A percentile compares a stretch with the other conserved stretches of the same genome.
These are phyloP conservation scores for Nymphaea thermarum DNA, from an alignment of 164 flowering plant genomes.

Conservation along the genomic window DNA sequence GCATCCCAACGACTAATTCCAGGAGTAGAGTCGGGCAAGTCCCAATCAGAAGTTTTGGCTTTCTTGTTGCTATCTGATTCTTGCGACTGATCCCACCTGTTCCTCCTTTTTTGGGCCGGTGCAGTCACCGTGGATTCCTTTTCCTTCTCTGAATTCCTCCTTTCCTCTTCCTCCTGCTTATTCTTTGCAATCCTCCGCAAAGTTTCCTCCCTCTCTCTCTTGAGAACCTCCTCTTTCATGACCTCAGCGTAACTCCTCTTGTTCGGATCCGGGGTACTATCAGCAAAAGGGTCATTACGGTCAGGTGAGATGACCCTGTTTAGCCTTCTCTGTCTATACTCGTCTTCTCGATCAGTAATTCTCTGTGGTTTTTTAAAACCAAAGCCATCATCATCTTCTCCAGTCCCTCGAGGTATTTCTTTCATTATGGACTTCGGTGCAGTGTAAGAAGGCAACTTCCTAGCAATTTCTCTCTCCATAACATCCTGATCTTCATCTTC, in stretches of 20 bases:
- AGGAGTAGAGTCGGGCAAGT: slow-evolving; percentile 79
- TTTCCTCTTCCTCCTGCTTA: slow-evolving; percentile 82
- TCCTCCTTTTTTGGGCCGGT: slow-evolving; percentile 60
- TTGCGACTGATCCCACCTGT: slow-evolving; percentile 87
- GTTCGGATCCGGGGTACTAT: slow-evolving; percentile 72
- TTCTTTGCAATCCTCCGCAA: slow-evolving; percentile 46
- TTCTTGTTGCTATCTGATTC: slow-evolving; percentile 37
- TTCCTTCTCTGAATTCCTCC: slow-evolving; percentile 20
- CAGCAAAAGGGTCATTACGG: slow-evolving; percentile 82
- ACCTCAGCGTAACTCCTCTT: slow-evolving; percentile 83
- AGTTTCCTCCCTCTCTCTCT: slow-evolving; percentile 63
- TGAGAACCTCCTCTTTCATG: slow-evolving; percentile 73
- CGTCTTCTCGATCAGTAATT: slow-evolving; percentile 87
- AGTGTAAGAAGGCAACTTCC: slow-evolving; percentile 69
- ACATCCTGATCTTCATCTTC: slow-evolving; percentile 50
- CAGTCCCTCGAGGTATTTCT: slow-evolving; percentile 45
- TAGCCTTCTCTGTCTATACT: slow-evolving; percentile 66
- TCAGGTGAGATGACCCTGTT: slow-evolving; percentile 72
- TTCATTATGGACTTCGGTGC: slow-evolving; percentile 70
- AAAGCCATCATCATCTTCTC: slow-evolving; percentile 29
- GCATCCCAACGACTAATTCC: slow-evolving; percentile 97
- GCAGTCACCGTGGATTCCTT: slow-evolving; percentile 17
- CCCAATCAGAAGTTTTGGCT: slow-evolving; percentile 86
- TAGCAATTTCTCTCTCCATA: slow-evolving; percentile 45
- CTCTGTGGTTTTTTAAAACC: slow-evolving; percentile 50